Percentiles rank a stretch among this genome's conserved stretches.
These are phyloP conservation scores for Euphorbia lathyris DNA, from an alignment of 345 rosid genomes.

Conservation along the genomic window DNA sequence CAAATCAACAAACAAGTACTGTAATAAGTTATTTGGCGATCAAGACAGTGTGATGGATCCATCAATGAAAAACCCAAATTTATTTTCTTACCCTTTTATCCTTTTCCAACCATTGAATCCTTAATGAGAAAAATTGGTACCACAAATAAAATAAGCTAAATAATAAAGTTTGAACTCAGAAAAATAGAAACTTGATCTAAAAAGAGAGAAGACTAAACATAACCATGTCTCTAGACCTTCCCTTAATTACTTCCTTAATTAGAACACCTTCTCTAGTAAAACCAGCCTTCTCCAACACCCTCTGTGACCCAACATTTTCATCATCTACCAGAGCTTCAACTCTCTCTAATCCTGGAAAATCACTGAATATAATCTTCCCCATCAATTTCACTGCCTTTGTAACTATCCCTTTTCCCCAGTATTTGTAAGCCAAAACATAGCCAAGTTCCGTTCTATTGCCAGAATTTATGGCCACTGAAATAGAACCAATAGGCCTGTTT, in stretches of 20 bases:
- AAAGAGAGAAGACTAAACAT: slow-evolving; percentile 58
- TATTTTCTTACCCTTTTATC: too few species aligned
- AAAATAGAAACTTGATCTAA: slow-evolving; percentile 39
- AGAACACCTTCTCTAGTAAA: slow-evolving; percentile 60
- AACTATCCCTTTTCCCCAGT: slow-evolving; percentile 62
- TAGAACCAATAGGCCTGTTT: slow-evolving; percentile 45
- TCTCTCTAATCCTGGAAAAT: slow-evolving; percentile 54
- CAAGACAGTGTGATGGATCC: too few species aligned
- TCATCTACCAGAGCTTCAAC: slow-evolving; percentile 61
- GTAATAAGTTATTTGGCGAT: too few species aligned
- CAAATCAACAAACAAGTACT: too few species aligned
- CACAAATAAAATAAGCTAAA: too few species aligned
- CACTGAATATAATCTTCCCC: slow-evolving; percentile 38
- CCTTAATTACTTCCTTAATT: slow-evolving; percentile 58
- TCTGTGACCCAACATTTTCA: slow-evolving; percentile 53
- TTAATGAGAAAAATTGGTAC: too few species aligned
- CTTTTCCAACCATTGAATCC: too few species aligned
- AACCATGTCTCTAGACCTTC: slow-evolving; percentile 50
- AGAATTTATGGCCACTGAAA: slow-evolving; percentile 44
- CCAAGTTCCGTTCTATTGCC: slow-evolving; percentile 53
- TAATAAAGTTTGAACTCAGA: too few species aligned
- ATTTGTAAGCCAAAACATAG: slow-evolving; percentile 40
- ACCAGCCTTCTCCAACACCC: slow-evolving; percentile 65
- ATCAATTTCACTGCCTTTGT: slow-evolving; percentile 52
- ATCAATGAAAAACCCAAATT: too few species aligned